These are phyloP conservation scores for Geranium rotundifolium DNA, from an alignment of 345 rosid species.

Conservation along the genomic window DNA sequence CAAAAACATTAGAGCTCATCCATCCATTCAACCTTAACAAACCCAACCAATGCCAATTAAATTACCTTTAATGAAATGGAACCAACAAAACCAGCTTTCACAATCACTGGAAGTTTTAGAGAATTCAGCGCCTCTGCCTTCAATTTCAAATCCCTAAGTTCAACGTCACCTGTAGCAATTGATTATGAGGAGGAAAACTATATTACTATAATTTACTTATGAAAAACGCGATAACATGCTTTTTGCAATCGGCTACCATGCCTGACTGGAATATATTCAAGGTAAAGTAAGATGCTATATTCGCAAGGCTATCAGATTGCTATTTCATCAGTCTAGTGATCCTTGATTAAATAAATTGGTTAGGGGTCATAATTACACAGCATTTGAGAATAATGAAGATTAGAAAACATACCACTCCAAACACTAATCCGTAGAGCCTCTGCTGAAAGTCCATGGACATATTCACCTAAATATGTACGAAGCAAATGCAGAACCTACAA, in stretches of 20 bases:
- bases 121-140: conserved; percentile 95
- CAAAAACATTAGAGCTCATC: not conserved
- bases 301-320: not conserved
- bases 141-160: conserved; percentile 80
- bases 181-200: conserved; percentile 5
- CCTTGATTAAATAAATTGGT: not conserved
- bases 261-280: no score
- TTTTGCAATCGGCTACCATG: not conserved
- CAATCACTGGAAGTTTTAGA: conserved; percentile 85
- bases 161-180: conserved; percentile 70
- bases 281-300: not conserved
- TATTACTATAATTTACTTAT: not conserved
- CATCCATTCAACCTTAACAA: not conserved
- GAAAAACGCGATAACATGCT: not conserved
- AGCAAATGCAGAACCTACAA: conserved; percentile 90
- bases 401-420: conserved; percentile 68
- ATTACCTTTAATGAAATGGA: conserved; percentile 78
- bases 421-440: conserved; percentile 96
- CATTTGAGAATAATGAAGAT: not conserved
- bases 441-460: conserved; percentile 83
- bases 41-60: not conserved
- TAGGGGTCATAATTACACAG: not conserved
- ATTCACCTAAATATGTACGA: conserved; percentile 91
- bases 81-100: conserved; percentile 96
- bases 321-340: not conserved